phyloP scores from a whole-genome alignment of 148 eudicot genomes.

The Drosera capensis region DNA sequence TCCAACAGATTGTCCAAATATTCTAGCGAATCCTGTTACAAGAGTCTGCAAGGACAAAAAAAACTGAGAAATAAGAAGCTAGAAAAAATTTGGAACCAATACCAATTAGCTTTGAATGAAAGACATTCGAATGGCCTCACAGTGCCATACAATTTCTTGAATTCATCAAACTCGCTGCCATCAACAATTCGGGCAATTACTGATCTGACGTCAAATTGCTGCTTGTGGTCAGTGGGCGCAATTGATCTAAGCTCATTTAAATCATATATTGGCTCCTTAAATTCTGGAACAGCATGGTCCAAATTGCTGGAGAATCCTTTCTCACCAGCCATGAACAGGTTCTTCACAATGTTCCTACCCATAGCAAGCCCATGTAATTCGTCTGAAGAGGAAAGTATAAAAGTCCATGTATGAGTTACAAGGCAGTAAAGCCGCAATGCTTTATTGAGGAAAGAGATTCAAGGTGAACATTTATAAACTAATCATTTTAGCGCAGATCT shows the following conservation, averaged over 20 bases:
- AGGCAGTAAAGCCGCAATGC: too few relatives aligned
- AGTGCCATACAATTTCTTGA: constrained; percentile 98
- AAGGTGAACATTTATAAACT: too few relatives aligned
- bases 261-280: constrained; percentile 73
- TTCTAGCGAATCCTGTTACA: constrained; percentile 88
- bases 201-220: constrained; percentile 79
- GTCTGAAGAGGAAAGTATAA: constrained; percentile 36
- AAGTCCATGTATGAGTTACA: too few relatives aligned
- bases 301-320: constrained; percentile 16
- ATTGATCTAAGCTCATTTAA: constrained; percentile 72
- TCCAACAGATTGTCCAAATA: constrained; percentile 87
- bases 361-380: constrained; percentile 88
- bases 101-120: constrained; percentile 1
- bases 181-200: constrained; percentile 88
- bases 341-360: constrained; percentile 84
- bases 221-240: constrained; percentile 90
- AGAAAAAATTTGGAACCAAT: neutral
- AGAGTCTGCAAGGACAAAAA: constrained; percentile 52
- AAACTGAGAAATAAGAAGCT: neutral
- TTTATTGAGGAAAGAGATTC: too few relatives aligned
- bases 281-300: constrained; percentile 25
- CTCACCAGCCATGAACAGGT: constrained; percentile 70
- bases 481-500: too few relatives aligned
- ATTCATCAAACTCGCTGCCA: constrained; percentile 97
- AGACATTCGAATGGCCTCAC: constrained; percentile 46